phyloP scores from a whole-genome alignment of 2,329 filamentous ascomycete species.

The Bipolaris bicolor region DNA sequence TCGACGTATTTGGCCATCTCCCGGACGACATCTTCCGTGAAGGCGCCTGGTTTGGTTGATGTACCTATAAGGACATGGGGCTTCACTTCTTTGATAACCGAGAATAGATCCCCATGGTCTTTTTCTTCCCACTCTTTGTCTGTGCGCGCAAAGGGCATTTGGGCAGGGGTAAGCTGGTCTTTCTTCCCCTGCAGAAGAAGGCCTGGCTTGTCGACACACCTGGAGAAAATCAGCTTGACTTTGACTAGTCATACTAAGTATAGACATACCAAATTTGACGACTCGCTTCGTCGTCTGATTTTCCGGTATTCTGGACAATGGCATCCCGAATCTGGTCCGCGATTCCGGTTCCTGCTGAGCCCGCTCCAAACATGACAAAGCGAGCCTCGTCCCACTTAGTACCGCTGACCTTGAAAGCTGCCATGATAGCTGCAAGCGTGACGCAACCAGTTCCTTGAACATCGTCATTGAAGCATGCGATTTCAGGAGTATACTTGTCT shows the following conservation, averaged over 20 bases:
- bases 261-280: conserved; percentile 74
- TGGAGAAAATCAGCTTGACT: conserved; percentile 43
- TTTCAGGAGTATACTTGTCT: conserved; percentile 73
- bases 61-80: conserved; percentile 86
- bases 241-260: no score
- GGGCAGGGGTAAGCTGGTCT: conserved; percentile 68
- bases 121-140: conserved; percentile 68
- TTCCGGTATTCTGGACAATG: conserved; percentile 70
- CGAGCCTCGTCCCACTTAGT: conserved; percentile 71
- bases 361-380: conserved; percentile 79
- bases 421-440: conserved; percentile 80
- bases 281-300: conserved; percentile 74
- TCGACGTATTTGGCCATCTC: conserved; percentile 78
- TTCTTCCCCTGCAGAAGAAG: conserved; percentile 70
- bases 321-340: conserved; percentile 84
- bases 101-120: conserved; percentile 64
- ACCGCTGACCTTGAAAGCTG: conserved; percentile 72
- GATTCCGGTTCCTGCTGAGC: conserved; percentile 83
- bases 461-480: conserved; percentile 90
- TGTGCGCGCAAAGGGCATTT: conserved; percentile 69
- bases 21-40: conserved; percentile 74
- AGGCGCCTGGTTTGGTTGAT: conserved; percentile 76
- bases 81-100: conserved; percentile 71
- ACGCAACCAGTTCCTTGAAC: conserved; percentile 89
- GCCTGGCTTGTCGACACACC: conserved; percentile 82